phyloP scores from a whole-genome alignment of 2,329 filamentous ascomycete genomes.

The Trichoderma sp. region DNA sequence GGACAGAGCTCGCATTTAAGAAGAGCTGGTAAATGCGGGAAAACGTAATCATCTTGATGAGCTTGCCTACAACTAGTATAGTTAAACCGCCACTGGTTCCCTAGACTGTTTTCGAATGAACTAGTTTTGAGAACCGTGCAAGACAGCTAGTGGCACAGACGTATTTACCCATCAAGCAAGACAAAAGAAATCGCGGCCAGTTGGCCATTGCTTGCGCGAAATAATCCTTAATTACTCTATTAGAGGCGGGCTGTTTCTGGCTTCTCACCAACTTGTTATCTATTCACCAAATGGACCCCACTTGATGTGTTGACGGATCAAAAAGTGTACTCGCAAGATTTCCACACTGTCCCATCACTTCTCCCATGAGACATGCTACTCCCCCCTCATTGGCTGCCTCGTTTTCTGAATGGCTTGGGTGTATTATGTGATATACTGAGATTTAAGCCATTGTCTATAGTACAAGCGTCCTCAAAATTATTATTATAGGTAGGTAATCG shows the following conservation, averaged over 20 bases:
- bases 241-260: not conserved
- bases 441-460: not conserved
- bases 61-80: not conserved
- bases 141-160: not conserved
- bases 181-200: not conserved
- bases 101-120: too few relatives aligned
- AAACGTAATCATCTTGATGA: not conserved
- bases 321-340: not conserved
- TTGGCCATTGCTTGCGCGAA: not conserved
- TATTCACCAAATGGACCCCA: not conserved
- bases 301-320: not conserved
- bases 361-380: not conserved
- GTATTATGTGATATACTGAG: fast-evolving
- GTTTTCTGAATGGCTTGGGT: not conserved
- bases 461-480: not conserved
- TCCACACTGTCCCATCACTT: not conserved
- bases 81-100: not conserved
- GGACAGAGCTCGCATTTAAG: too few relatives aligned
- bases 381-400: not conserved
- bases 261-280: not conserved
- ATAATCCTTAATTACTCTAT: not conserved
- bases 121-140: not conserved
- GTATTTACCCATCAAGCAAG: not conserved
- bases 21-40: not conserved
- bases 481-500: not conserved